Evolutionary conservation across 768 basidiomycete genomes (phyloP), one percentile per base, ranked within the genome.

Genomic region (Pleurotus pulmonarius): DNA sequence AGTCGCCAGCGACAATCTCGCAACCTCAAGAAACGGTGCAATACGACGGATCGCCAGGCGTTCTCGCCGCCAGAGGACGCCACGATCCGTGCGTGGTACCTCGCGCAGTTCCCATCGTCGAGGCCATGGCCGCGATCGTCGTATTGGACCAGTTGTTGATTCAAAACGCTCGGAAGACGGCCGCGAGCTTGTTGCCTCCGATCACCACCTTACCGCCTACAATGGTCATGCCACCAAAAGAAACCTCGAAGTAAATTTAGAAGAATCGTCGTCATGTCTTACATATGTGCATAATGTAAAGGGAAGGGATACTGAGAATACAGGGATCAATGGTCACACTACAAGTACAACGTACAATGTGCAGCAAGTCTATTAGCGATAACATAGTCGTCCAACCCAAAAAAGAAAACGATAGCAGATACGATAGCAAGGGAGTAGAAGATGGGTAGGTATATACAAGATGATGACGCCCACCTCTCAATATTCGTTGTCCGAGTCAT

Each of bases 1-100:
- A 99, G 75, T 93, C 93, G 15, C 97, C 97, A 55, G 97, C 97
- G 46, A 99, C 97, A 55, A 99, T 99, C 69, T 91, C 94, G 20
- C 94, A 92, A 69, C 77, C 85, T 25, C 97, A 99, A 72, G 69
- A 77, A 47, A 99, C 97, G 22, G 93, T 89, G 9, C 88, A 91
- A 70, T 99, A 99, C 70, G 87, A 97, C 67, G 97, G 97, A 25
- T 90, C 92, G 8, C 76, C 83, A 1, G 97, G 97, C 22, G 82
- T 81, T 39, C 82, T 99, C 53, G 94, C 94, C 11, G 90, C 97
- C 38, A 82, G 93, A 29, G 97, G 97, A 11, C 81, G 97, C 53
- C 96, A 98, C 72, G 96, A 98, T 67, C 94, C 96, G 15, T 98
- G 96, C 68, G 96, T 99, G 45, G 94, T 99, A 4, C 96, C 96